Evolutionary conservation across 345 rosid species (phyloP).

Genomic region (Eucalyptus decipiens): DNA sequence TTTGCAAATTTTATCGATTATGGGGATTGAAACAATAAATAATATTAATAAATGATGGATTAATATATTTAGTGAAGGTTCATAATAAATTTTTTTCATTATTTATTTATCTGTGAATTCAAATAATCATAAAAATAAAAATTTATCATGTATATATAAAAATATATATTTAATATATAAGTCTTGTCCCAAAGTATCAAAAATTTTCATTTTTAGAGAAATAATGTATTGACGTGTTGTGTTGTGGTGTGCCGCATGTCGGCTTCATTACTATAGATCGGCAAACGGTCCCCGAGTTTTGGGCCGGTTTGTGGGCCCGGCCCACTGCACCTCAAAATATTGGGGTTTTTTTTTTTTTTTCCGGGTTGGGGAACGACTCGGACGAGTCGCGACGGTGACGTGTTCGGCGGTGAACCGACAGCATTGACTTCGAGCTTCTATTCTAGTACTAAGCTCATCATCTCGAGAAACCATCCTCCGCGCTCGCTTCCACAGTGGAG

Average conservation of each 20-base stretch:
- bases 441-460: neutral
- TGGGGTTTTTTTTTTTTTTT: fast-evolving
- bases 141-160: no score
- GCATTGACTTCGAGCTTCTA: neutral
- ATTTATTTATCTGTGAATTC: no score
- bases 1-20: no score
- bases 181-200: fast-evolving
- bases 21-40: no score
- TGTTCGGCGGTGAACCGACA: neutral
- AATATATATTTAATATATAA: no score
- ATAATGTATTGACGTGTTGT: fast-evolving
- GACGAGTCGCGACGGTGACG: neutral
- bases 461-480: neutral
- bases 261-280: no score
- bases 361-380: neutral
- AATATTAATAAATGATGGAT: no score
- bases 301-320: neutral
- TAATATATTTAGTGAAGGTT: no score
- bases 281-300: neutral
- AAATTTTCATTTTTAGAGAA: no score
- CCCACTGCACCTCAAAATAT: neutral
- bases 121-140: no score
- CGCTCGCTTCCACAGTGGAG: neutral
- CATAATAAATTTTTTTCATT: no score
- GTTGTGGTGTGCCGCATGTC: fast-evolving